Evolutionary conservation across 1,284 basidiomycete genomes (phyloP).

Genomic region (Cutaneotrichosporon curvatum): DNA sequence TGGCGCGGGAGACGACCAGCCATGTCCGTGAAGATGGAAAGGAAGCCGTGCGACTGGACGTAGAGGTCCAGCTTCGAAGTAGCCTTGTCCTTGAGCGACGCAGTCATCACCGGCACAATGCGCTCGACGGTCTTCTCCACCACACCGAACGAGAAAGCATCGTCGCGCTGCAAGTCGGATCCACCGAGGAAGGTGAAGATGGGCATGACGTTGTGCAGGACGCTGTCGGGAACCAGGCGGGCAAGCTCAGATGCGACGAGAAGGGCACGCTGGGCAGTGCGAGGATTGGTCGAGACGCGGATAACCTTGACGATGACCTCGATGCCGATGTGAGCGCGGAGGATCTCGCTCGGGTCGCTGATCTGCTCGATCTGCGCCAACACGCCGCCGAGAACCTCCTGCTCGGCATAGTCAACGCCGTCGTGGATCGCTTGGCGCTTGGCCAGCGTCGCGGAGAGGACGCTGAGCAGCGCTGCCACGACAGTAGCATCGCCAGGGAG

Average conservation of each 20-base stretch:
- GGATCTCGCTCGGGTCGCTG: constrained; percentile 30
- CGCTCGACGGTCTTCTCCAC: constrained; percentile 90
- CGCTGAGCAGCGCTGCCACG: constrained; percentile 65
- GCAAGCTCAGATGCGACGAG: constrained; percentile 82
- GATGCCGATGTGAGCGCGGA: constrained; percentile 49
- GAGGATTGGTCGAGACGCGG: constrained; percentile 79
- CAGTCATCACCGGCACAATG: constrained; percentile 87
- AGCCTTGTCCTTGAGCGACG: constrained; percentile 59
- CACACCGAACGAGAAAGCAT: constrained; percentile 88
- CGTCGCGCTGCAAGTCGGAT: constrained; percentile 91
- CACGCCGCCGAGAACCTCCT: constrained; percentile 74
- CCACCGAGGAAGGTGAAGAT: constrained; percentile 99
- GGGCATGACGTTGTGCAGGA: constrained; percentile 93
- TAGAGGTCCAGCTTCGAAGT: constrained; percentile 56
- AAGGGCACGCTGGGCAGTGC: constrained; percentile 88
- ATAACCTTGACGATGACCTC: constrained; percentile 83
- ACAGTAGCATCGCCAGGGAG: constrained; percentile 65
- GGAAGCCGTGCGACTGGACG: constrained; percentile 45
- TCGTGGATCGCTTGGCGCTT: constrained; percentile 43
- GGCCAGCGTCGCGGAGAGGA: constrained; percentile 61
- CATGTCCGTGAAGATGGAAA: constrained; percentile 48
- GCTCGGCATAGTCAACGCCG: constrained; percentile 73
- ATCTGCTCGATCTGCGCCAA: constrained; percentile 63
- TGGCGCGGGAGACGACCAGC: constrained; percentile 45
- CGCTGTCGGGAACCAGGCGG: constrained; percentile 76